A percentile compares a stretch with the other conserved stretches of the same genome.
Conservation (phyloP, 495 filamentous ascomycete genomes). For the Hypomontagnella submonticulosa region DNA sequence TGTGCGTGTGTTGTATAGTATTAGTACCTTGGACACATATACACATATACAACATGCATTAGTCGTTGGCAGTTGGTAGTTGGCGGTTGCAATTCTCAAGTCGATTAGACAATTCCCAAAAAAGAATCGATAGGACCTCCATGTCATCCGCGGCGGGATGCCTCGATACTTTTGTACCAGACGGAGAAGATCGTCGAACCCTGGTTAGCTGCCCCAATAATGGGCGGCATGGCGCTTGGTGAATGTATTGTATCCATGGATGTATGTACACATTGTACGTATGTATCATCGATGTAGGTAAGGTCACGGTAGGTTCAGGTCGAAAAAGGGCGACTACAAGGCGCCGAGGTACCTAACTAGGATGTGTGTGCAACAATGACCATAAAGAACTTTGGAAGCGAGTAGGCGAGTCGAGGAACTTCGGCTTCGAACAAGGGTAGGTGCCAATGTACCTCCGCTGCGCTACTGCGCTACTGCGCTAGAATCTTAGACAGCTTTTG, state of each 20-base stretch:
- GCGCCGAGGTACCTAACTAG: conserved; percentile 25
- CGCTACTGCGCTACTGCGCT: conserved; percentile 3
- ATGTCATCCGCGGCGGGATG: conserved; percentile 31
- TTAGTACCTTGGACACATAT: not conserved
- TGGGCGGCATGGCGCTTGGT: conserved; percentile 51
- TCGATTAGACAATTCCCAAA: conserved; percentile 16
- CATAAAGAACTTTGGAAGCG: conserved; percentile 38
- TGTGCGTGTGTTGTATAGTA: not conserved
- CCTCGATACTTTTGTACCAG: conserved; percentile 45
- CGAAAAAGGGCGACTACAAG: conserved; percentile 12
- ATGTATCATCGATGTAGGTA: not conserved
- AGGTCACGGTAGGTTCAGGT: conserved; percentile 6
- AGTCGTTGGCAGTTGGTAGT: conserved; percentile 18
- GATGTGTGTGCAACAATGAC: conserved; percentile 28
- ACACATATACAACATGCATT: not conserved
- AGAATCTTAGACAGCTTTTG: conserved; percentile 34
- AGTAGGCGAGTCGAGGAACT: conserved; percentile 40
- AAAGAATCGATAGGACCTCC: conserved; percentile 21
- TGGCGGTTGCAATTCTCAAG: conserved; percentile 5
- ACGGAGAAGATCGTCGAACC: conserved; percentile 44
- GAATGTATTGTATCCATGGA: conserved; percentile 8
- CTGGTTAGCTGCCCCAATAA: conserved; percentile 46
- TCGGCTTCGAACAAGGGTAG: conserved; percentile 38
- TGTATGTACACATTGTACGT: conserved; percentile 19
- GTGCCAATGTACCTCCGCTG: conserved; percentile 16